Percentiles rank a stretch among this genome's conserved stretches.
These are phyloP conservation scores for Trapa bicornis DNA, from an alignment of 345 rosid genomes.

Conservation along the genomic window DNA sequence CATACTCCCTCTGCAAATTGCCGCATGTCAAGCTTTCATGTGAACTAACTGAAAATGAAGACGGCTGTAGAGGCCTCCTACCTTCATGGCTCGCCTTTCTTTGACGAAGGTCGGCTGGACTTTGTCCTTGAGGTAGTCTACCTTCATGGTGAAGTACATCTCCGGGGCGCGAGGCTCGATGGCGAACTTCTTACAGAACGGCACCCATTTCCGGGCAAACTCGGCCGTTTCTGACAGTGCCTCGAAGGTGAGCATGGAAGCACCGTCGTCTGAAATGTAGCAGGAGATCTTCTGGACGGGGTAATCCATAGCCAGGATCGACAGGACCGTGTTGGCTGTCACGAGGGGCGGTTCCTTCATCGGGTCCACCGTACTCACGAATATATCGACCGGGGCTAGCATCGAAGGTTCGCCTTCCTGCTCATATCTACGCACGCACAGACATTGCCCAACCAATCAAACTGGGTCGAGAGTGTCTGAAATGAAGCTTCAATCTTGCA, in stretches of 20 bases:
- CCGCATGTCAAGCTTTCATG: no score
- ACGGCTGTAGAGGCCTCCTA: conserved; percentile 6
- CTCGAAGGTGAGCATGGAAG: conserved; percentile 93
- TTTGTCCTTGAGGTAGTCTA: conserved; percentile 95
- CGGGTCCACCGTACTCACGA: conserved; percentile 96
- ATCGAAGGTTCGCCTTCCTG: conserved; percentile 76
- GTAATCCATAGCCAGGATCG: conserved; percentile 91
- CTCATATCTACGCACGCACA: conserved; percentile 41
- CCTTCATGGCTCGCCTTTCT: conserved; percentile 97
- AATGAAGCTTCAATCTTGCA: no score
- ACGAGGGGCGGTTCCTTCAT: conserved; percentile 98
- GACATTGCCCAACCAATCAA: background rate
- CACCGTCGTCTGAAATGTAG: conserved; percentile 92
- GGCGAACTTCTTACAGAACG: conserved; percentile 60
- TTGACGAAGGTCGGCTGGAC: conserved; percentile 91
- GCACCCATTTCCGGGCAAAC: conserved; percentile 82
- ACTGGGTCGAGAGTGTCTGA: no score
- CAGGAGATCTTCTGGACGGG: conserved; percentile 91
- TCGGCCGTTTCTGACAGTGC: conserved; percentile 72
- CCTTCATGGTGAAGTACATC: conserved; percentile 56
- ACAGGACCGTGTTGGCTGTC: conserved; percentile 74
- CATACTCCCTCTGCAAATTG: conserved; percentile 64
- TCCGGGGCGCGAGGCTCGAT: conserved; percentile 77
- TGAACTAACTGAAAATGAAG: background rate
- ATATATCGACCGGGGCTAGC: conserved; percentile 80